Evolutionary conservation across 2,329 filamentous ascomycete species (phyloP).

Genomic region (Dothideomycetes sp.): DNA sequence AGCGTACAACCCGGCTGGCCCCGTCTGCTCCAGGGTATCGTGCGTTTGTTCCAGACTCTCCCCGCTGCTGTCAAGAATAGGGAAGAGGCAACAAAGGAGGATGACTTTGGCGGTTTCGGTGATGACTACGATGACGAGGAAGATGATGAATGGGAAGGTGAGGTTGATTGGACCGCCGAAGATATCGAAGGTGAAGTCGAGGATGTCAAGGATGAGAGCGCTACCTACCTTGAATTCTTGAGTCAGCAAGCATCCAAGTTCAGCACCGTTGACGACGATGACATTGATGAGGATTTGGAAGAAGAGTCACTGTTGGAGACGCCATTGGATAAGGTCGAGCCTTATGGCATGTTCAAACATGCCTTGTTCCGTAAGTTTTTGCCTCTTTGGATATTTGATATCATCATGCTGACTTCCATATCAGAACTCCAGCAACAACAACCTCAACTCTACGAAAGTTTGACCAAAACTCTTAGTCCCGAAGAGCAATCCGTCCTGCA

Average conservation of each 20-base stretch:
- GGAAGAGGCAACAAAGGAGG: conserved; percentile 76
- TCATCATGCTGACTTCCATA: conserved; percentile 21
- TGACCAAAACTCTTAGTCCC: conserved; percentile 67
- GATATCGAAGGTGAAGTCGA: conserved; percentile 51
- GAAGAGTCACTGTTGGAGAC: conserved; percentile 90
- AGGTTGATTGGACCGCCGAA: conserved; percentile 58
- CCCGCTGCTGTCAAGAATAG: conserved; percentile 83
- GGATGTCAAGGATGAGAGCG: conserved; percentile 78
- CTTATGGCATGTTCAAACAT: conserved; percentile 79
- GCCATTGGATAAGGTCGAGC: conserved; percentile 88
- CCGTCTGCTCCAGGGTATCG: conserved; percentile 77
- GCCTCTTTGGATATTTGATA: background rate
- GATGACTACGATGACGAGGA: conserved; percentile 64
- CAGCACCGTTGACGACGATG: conserved; percentile 47
- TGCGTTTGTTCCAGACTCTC: conserved; percentile 82
- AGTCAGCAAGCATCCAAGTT: conserved; percentile 59
- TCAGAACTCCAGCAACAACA: conserved; percentile 82
- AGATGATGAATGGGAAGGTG: conserved; percentile 69
- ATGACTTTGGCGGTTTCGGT: conserved; percentile 71
- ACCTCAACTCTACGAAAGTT: conserved; percentile 72
- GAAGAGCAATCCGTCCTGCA: conserved; percentile 79
- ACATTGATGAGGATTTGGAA: conserved; percentile 75
- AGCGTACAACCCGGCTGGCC: conserved; percentile 96
- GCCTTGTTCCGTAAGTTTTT: conserved; percentile 68
- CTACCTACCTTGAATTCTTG: conserved; percentile 90